Evolutionary conservation across 352 stramenopile genomes (phyloP).

Genomic region (Globisporangium camurandrum): DNA sequence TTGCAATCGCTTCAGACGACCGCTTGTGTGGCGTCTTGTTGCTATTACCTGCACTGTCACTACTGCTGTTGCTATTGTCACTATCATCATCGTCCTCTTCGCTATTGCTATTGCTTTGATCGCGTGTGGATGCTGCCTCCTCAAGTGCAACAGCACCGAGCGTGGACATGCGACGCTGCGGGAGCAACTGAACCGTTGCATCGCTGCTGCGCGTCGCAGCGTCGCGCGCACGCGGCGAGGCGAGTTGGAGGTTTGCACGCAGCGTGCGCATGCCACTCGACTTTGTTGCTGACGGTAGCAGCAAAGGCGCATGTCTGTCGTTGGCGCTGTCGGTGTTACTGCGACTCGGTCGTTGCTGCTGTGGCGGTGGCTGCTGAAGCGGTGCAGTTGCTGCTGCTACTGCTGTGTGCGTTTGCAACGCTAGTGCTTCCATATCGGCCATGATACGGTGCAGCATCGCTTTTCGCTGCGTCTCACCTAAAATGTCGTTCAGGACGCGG

Average conservation of each 20-base stretch:
- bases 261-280: neutral
- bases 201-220: neutral
- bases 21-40: neutral
- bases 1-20: constrained; percentile 5
- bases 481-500: constrained; percentile 39
- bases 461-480: constrained; percentile 54
- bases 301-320: neutral
- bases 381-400: neutral
- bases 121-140: neutral
- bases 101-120: neutral
- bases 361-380: neutral
- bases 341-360: neutral
- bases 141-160: constrained; percentile 16
- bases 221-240: neutral
- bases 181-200: constrained; percentile 17
- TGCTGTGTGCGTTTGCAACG: constrained; percentile 8
- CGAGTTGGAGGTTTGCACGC: constrained; percentile 3
- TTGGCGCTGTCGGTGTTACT: neutral
- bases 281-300: neutral
- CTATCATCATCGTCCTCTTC: constrained; percentile 18
- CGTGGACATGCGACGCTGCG: constrained; percentile 27
- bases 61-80: constrained; percentile 14
- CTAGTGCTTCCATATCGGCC: constrained; percentile 55
- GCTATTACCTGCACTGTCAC: neutral
- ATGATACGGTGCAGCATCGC: constrained; percentile 52